Conservation (phyloP, 2,329 filamentous ascomycete species). For the Colletotrichum sublineola region DNA sequence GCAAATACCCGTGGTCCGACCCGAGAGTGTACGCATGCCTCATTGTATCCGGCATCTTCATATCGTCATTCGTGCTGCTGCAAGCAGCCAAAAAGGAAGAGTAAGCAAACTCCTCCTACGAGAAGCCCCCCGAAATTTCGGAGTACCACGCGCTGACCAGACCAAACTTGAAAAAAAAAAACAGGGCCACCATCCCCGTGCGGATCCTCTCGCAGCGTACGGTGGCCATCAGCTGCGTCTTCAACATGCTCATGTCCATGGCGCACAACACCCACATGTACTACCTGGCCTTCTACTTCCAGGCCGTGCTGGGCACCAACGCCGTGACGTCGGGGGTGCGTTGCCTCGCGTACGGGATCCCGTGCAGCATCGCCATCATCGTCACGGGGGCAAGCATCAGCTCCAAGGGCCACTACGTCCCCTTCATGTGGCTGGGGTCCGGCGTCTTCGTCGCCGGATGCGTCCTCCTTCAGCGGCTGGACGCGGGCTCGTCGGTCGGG, state of each 20-base stretch:
- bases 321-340: background rate
- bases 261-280: constrained; percentile 1
- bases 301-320: constrained; percentile 2
- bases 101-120: background rate
- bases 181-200: background rate
- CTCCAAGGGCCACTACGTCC: background rate
- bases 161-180: accelerated
- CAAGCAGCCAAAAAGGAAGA: constrained; percentile 5
- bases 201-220: constrained; percentile 3
- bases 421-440: constrained; percentile 4
- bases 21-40: constrained; percentile 1
- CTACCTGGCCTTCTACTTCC: constrained; percentile 5
- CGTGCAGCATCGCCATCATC: background rate
- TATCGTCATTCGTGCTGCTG: background rate
- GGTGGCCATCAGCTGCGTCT: constrained; percentile 10
- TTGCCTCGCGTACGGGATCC: constrained; percentile 1
- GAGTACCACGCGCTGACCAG: background rate
- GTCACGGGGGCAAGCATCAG: background rate
- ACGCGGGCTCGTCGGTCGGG: background rate
- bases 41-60: background rate
- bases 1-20: background rate
- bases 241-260: constrained; percentile 5
- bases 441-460: constrained; percentile 3
- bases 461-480: background rate
- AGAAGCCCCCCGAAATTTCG: too few relatives aligned